Evolutionary conservation across 2,329 filamentous ascomycete species (phyloP), one percentile per base, ranked within the genome.

Genomic region (Phoma herbarum): DNA sequence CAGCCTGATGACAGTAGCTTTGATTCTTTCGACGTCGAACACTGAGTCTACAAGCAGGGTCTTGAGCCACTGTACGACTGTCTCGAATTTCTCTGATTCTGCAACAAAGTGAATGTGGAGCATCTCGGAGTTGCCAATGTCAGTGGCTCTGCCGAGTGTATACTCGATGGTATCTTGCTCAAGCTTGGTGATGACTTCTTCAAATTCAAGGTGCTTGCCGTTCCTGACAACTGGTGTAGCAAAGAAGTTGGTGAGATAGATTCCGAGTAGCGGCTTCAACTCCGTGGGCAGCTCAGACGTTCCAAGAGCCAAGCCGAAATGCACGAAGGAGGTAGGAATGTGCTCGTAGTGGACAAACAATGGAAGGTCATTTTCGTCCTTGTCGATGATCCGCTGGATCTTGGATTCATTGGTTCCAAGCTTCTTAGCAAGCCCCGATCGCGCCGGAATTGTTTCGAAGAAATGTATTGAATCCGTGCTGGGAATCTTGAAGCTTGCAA

Each of bases 331-430:
- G 59, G 92, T 96, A 2, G 90, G 89, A 14, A 98, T 93, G 71
- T 97, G 89, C 78, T 99, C 95, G 65, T 96, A 99, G 77, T 99
- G 94, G n/a, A 99, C 84, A 77, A 97, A 99, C 2, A 98, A 81
- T 0, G 92, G 90, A n/a, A 88, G 75, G 16, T 83, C 81, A 7
- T 82, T 77, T 35, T 85, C 83, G 39, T 92, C 86, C 14, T 83
- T 81, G 73, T 98, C 91, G 47, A 99, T 86, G 47, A 89, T 78
- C 60, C 87, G 83, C 76, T 99, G 95, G 4, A 92, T 86, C 4
- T 84, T 76, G 65, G 92, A 94, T 28, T 88, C 79, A 0, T 85
- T 82, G 23, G 83, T 79, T 0, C 93, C 93, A 47, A 93, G 80
- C 62, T 86, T 84, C 67, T 88, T 85, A 14, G 93, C 95, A 59